Evolutionary conservation across 2,329 filamentous ascomycete species (phyloP).

Genomic region (Gyromitra esculenta): DNA sequence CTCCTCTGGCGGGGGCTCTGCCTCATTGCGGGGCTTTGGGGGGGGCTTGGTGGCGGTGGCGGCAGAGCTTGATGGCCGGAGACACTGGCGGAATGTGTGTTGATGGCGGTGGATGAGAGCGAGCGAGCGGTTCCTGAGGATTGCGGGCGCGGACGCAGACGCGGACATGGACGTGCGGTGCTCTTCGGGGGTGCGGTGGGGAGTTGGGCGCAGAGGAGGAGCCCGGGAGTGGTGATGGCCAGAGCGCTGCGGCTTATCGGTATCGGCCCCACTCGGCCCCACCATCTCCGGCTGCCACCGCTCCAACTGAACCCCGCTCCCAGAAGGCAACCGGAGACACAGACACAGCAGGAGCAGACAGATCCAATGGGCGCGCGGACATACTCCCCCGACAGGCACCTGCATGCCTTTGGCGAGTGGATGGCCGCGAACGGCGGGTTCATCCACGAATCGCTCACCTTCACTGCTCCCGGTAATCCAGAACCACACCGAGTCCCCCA

Average conservation of each 20-base stretch:
- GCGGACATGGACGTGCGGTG: constrained; percentile 22
- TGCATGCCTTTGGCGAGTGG: constrained; percentile 51
- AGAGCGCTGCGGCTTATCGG: constrained; percentile 18
- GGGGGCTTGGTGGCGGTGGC: constrained; percentile 6
- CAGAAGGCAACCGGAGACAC: neutral
- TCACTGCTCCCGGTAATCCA: constrained; percentile 40
- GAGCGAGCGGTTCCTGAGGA: constrained; percentile 17
- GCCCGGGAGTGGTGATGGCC: neutral
- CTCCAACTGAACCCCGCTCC: neutral
- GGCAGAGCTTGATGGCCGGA: constrained; percentile 26
- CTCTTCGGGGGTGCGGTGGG: neutral
- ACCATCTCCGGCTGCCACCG: neutral
- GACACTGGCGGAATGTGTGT: neutral
- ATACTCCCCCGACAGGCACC: constrained; percentile 40
- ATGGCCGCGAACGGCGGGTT: constrained; percentile 48
- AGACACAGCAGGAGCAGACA: constrained; percentile 22
- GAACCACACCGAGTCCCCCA: neutral
- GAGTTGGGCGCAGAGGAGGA: neutral
- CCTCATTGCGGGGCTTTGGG: constrained; percentile 9
- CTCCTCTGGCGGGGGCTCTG: constrained; percentile 15
- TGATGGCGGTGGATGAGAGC: neutral
- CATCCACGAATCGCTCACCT: constrained; percentile 50
- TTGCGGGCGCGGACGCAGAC: constrained; percentile 16
- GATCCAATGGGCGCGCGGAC: constrained; percentile 25
- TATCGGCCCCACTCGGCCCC: constrained; percentile 23